These are phyloP conservation scores for Boletus subparvulus DNA, from an alignment of 768 basidiomycete genomes.

Conservation along the genomic window DNA sequence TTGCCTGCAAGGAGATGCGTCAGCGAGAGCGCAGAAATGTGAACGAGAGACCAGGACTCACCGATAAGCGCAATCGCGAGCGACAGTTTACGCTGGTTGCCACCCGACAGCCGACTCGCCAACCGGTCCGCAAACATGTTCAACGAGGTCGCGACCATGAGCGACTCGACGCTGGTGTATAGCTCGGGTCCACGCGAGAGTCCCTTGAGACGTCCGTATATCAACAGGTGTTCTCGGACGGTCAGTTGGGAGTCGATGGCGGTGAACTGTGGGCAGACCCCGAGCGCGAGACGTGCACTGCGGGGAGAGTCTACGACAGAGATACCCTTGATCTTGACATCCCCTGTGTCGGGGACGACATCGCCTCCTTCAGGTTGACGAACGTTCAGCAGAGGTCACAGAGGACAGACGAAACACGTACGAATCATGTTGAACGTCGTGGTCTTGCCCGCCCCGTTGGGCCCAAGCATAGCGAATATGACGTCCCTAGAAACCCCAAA, in stretches of 20 bases:
- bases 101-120: constrained; percentile 74
- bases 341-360: constrained; percentile 63
- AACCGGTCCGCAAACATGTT: constrained; percentile 63
- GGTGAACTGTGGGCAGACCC: constrained; percentile 84
- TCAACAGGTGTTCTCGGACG: constrained; percentile 69
- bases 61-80: constrained; percentile 77
- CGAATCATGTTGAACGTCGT: constrained; percentile 81
- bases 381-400: background rate
- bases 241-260: constrained; percentile 78
- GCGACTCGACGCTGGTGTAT: constrained; percentile 49
- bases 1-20: constrained; percentile 48
- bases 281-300: constrained; percentile 64
- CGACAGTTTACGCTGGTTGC: constrained; percentile 75
- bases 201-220: constrained; percentile 77
- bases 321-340: constrained; percentile 63
- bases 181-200: constrained; percentile 51
- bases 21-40: background rate
- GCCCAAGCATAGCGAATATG: constrained; percentile 72
- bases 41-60: constrained; percentile 18
- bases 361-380: constrained; percentile 54
- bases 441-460: constrained; percentile 83
- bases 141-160: constrained; percentile 61
- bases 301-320: constrained; percentile 67
- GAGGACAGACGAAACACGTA: constrained; percentile 33
- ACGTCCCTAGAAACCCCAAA: constrained; percentile 63